Evolutionary conservation across 2,329 filamentous ascomycete genomes (phyloP), one percentile per base, ranked within the genome.

Genomic region (Coniella lustricola): DNA sequence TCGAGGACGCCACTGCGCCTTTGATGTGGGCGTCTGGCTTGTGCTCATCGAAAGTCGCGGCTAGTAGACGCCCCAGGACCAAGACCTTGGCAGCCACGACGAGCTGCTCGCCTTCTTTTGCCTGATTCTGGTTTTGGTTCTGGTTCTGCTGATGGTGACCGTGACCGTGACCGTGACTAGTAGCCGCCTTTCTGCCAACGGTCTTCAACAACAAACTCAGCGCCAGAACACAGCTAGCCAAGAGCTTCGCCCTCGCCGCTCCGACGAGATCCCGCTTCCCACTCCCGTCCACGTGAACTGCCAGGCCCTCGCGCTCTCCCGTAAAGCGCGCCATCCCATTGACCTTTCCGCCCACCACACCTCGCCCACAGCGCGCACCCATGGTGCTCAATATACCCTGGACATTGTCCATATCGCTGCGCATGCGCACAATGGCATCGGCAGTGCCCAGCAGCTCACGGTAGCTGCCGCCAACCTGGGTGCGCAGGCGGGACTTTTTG

Each of bases 391-490:
- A 74, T 33, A 82, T 78, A 4, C 74, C 70, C 65, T 95, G 89
- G 14, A 89, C 84, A 12, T 73, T 70, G 52, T 84, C 78, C 69
- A 93, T 91, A 62, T 91, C 82, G 34, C 67, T 68, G 56, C 88
- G 85, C 88, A 97, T 95, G 52, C 83, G 78, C 47, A 96, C 85
- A 56, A 97, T 97, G n/a, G 84, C 84, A 67, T 96, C 90, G 47
- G 91, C 91, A 0, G 91, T 96, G 45, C 87, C 87, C 21, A 97
- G 81, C 8, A 97, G 81, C 59, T 93, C 88, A 57, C 91, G 86
- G 67, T 97, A 97, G 60, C 77, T 82, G 50, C 70, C 74, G 56
- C 81, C 81, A 53, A 84, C 81, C 62, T 82, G 77, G 16, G 75
- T 81, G 57, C 81, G 79, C 59, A 84, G 70, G 29, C 79, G 79